Base-by-base conservation (phyloP, 2,329 filamentous ascomycete genomes). In the Aspergillus candidus region DNA sequence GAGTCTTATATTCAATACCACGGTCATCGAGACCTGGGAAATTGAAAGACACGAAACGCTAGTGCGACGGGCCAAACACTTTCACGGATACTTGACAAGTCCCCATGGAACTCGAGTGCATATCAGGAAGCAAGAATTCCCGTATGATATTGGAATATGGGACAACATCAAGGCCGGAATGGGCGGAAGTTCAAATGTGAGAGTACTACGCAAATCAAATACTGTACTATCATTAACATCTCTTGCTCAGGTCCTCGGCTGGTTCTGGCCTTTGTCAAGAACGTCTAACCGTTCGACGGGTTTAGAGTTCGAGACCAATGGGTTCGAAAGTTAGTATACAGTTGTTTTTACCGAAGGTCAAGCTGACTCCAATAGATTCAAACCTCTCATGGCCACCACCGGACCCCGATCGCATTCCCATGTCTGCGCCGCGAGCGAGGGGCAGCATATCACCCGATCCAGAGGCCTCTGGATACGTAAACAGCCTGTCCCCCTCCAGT, bases 1-100 rank as follows among this genome's bases (percentile, higher is more conserved):
- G 73, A 72, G 70, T 31, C 62, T 83, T 0, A 67, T 70, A 11
- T 68, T 72, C 30, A 83, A 83, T 58, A 76, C 74, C 1, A 83
- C 79, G 1, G 82, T 80, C 0, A 83, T 84, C 48, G 80, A 84
- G 59, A 71, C 74, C 32, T 84, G 80, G 80, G 80, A 75, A 52
- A 73, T 75, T 39, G 72, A 74, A 51, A 57, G 72, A 44, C 72
- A 75, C 47, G 61, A 67, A 32, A 71, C 69, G 4, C 59, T 75
- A 4, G 54, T 74, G 29, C 66, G 71, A 32, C 65, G 72, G 43
- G 69, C 72, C 10, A 65, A 67, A 18, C 62, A 64, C 31, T 71
- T 78, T 14, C 80, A 80, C 1, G 80, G 80, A 5, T 78, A 72
- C 46, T 66, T 84, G 0, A 69, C 78, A 31, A 77, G 72, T 0